phyloP scores from a whole-genome alignment of 129 eudicot genomes.

The Escallonia rubra region DNA sequence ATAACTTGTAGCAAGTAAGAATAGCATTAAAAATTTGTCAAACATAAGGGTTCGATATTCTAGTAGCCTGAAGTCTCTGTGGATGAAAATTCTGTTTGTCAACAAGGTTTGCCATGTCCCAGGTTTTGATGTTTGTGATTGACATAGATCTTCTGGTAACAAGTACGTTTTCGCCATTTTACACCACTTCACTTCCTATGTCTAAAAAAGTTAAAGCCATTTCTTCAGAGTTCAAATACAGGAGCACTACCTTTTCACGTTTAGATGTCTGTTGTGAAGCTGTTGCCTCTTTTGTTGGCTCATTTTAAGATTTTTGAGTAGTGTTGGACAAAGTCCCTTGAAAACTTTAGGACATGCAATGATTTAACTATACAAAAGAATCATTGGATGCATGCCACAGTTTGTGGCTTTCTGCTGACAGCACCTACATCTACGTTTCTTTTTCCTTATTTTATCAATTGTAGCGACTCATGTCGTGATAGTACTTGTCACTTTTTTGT shows the following conservation, averaged over 20 bases:
- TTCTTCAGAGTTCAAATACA: not conserved
- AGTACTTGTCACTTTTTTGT: constrained; percentile 7
- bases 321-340: not conserved
- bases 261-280: not conserved
- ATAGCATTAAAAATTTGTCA: too few species aligned
- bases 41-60: too few species aligned
- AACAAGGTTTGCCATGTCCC: too few species aligned
- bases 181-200: not conserved
- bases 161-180: too few species aligned
- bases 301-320: not conserved
- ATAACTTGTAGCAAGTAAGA: not conserved
- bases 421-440: not conserved
- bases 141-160: too few species aligned
- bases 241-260: not conserved
- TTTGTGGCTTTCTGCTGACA: not conserved
- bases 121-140: too few species aligned
- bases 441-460: not conserved
- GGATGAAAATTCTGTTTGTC: too few species aligned
- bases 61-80: too few species aligned
- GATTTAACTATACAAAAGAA: not conserved
- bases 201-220: not conserved
- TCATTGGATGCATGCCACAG: not conserved
- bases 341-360: not conserved
- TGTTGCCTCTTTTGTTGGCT: not conserved
- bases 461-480: not conserved